Conservation (phyloP, 2,329 filamentous ascomycete genomes). For the Volutella citrinella region DNA sequence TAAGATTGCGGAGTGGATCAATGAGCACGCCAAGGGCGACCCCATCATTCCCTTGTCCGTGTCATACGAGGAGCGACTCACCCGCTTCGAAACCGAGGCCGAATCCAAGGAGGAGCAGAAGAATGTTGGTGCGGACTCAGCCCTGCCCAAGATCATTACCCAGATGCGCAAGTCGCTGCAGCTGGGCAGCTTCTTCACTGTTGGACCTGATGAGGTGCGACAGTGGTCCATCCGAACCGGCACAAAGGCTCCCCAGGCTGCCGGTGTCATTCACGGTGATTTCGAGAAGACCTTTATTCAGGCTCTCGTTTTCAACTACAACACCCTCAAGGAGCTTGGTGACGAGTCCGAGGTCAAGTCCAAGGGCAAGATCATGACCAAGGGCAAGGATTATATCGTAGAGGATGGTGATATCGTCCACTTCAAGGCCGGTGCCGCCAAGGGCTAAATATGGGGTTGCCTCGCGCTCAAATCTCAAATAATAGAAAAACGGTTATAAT, state of each 20-base stretch:
- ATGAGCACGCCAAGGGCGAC: constrained; percentile 82
- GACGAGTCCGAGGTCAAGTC: constrained; percentile 87
- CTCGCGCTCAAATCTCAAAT: constrained; percentile 8
- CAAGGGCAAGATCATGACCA: constrained; percentile 96
- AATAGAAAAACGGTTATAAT: constrained; percentile 23
- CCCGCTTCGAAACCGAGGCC: constrained; percentile 72
- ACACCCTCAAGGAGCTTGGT: constrained; percentile 75
- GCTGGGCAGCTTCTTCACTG: constrained; percentile 95
- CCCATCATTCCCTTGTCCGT: constrained; percentile 93
- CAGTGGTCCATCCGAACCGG: constrained; percentile 98
- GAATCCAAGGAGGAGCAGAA: constrained; percentile 85
- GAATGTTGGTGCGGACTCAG: constrained; percentile 80
- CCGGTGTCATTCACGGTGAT: constrained; percentile 96
- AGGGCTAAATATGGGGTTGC: constrained; percentile 46
- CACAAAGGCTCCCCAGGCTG: constrained; percentile 95
- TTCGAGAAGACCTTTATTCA: constrained; percentile 99
- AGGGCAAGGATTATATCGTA: constrained; percentile 95
- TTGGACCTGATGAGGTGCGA: constrained; percentile 89
- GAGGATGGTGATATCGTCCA: constrained; percentile 80
- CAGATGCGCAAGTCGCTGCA: constrained; percentile 92
- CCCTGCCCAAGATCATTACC: constrained; percentile 84
- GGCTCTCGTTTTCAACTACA: constrained; percentile 89
- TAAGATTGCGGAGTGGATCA: constrained; percentile 93
- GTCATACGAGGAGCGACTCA: constrained; percentile 87
- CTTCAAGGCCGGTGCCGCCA: constrained; percentile 86